phyloP scores from a whole-genome alignment of 345 rosid species.

The Citrus hindsii region DNA sequence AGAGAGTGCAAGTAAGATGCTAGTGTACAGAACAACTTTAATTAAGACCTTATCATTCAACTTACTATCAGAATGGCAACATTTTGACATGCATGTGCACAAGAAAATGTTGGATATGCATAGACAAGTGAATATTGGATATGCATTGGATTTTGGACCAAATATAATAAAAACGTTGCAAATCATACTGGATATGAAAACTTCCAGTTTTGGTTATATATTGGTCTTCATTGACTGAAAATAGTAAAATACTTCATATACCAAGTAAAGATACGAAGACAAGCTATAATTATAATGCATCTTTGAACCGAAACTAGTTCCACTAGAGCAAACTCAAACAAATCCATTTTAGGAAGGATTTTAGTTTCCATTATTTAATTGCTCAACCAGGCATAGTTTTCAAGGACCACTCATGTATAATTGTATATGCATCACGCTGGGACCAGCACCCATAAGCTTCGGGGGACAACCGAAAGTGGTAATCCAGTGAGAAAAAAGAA shows the following conservation, averaged over 20 bases:
- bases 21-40: background rate
- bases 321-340: background rate
- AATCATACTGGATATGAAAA: background rate
- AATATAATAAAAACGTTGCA: background rate
- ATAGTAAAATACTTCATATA: background rate
- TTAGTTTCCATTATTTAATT: background rate
- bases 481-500: background rate
- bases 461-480: background rate
- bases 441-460: background rate
- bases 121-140: background rate
- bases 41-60: background rate
- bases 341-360: background rate
- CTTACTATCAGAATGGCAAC: background rate
- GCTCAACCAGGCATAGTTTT: background rate
- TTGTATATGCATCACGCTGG: background rate
- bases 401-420: background rate
- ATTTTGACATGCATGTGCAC: background rate
- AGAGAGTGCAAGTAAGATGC: conserved; percentile 4
- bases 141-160: background rate
- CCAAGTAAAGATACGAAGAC: background rate
- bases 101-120: background rate
- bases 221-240: background rate
- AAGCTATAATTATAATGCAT: background rate
- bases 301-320: background rate
- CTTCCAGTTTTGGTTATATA: background rate